Evolutionary conservation across 1,284 basidiomycete species (phyloP).

Genomic region (Heterobasidion occidentale): DNA sequence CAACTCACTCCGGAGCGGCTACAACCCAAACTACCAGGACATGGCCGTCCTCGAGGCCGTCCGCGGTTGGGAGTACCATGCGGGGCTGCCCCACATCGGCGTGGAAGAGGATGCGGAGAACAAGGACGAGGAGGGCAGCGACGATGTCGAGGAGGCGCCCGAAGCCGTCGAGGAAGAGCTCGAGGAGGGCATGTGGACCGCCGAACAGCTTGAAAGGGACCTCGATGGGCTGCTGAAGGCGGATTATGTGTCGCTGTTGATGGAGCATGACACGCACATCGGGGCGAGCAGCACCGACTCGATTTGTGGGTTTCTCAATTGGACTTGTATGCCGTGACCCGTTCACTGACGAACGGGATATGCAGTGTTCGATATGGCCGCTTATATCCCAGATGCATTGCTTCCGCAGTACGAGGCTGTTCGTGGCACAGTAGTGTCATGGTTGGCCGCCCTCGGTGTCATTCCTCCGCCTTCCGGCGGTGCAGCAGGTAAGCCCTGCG

Average conservation of each 20-base stretch:
- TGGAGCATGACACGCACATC: conserved; percentile 68
- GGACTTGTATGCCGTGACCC: neutral
- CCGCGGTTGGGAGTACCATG: conserved; percentile 85
- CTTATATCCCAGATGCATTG: conserved; percentile 83
- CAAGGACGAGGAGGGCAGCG: conserved; percentile 24
- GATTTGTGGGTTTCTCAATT: conserved; percentile 36
- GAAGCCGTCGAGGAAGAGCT: conserved; percentile 26
- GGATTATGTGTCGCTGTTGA: conserved; percentile 68
- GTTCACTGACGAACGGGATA: conserved; percentile 5
- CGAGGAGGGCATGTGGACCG: conserved; percentile 47
- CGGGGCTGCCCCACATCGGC: conserved; percentile 62
- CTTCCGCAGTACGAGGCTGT: conserved; percentile 71
- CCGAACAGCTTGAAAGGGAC: conserved; percentile 47
- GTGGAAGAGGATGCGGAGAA: conserved; percentile 35
- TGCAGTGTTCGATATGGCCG: conserved; percentile 73
- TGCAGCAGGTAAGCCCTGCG: conserved; percentile 35
- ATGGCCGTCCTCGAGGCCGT: conserved; percentile 98
- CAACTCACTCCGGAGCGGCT: conserved; percentile 72
- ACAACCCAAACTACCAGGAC: conserved; percentile 98
- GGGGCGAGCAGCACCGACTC: conserved; percentile 31
- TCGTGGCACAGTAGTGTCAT: conserved; percentile 56
- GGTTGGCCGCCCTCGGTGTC: conserved; percentile 65
- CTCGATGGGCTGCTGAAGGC: conserved; percentile 60
- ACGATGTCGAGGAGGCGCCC: conserved; percentile 14
- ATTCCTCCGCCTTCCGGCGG: conserved; percentile 28